Base-by-base conservation (phyloP, 2,329 filamentous ascomycete species). In the Parastagonospora nodorum region DNA sequence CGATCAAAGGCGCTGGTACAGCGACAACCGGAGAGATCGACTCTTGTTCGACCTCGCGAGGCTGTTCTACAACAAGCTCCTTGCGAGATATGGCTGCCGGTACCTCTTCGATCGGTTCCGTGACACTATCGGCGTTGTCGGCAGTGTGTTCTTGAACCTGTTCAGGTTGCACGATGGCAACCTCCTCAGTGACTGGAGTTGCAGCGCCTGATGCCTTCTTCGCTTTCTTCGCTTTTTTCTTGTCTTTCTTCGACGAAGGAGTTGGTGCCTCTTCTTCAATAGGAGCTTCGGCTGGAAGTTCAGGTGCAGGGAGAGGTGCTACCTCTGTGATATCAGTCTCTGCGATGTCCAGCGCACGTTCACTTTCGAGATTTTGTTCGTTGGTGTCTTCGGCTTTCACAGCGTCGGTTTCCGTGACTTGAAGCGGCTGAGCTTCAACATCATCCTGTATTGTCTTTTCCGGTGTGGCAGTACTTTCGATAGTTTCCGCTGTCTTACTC, bases 161-260 rank as follows among this genome's bases (percentile, higher is more conserved):
- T 33, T 53, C 57, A 28, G 30, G 16, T 33, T 40, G 32, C 11
- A 42, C 3, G 12, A 50, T 12, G 6, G 45, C 29, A 2, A 45
- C 28, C 10, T 48, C 47, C 37, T 66, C 60, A 11, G 19, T 33
- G 14, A 48, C 16, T 37, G 60, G 57, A 2, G 57, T 60, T 12
- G 36, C 24, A n/a, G 44, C 48, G n/a, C 50, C 60, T 7, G 58
- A 62, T 16, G 55, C 31, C 40, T 60, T 65, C 37, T 66, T 68
- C 8, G 53, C 50, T 39, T 68, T 69, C 61, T 67, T 69, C 1
- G 52, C 58, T 42, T 69, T 68, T 49, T 71, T 69, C 58, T 61
- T 67, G 8, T 64, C 63, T 30, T 68, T 66, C 37, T 39, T 39
- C 16, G 37, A 39, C 15, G 37, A 24, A 2, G 37, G 27, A 12